Evolutionary conservation across 1,139 yeast genomes (phyloP).

Genomic region (Lodderomyces beijingensis): DNA sequence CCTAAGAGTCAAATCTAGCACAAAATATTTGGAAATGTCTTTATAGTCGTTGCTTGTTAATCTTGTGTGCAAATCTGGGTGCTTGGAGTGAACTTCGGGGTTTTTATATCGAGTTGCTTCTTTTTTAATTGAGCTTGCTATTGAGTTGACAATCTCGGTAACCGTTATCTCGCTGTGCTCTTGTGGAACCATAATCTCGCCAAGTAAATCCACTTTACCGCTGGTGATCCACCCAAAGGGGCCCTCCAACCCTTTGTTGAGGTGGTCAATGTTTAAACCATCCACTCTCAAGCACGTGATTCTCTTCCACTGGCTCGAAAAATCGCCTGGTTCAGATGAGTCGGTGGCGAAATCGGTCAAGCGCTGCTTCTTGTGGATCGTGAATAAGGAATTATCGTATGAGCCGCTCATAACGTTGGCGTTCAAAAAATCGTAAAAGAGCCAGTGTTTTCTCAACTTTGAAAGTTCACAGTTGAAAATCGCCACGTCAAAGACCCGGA

Average conservation of each 20-base stretch:
- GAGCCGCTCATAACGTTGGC: slow-evolving; percentile 87
- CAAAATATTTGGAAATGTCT: slow-evolving; percentile 53
- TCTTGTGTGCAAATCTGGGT: slow-evolving; percentile 27
- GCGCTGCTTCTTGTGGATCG: slow-evolving; percentile 76
- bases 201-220: slow-evolving; percentile 89
- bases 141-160: slow-evolving; percentile 34
- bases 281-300: slow-evolving; percentile 82
- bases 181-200: slow-evolving; percentile 79
- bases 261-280: slow-evolving; percentile 78
- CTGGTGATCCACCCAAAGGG: slow-evolving; percentile 96
- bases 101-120: slow-evolving; percentile 38
- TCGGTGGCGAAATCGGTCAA: slow-evolving; percentile 34
- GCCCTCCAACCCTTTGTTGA: slow-evolving; percentile 85
- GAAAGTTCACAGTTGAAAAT: slow-evolving; percentile 81
- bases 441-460: slow-evolving; percentile 83
- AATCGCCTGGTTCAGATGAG: slow-evolving; percentile 8
- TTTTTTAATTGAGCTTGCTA: slow-evolving; percentile 38
- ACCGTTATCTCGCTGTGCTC: slow-evolving; percentile 46
- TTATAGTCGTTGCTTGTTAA: slow-evolving; percentile 24
- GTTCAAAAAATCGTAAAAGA: slow-evolving; percentile 78
- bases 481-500: slow-evolving; percentile 82
- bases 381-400: slow-evolving; percentile 88
- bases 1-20: slow-evolving; percentile 72
- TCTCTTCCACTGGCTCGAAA: slow-evolving; percentile 42
- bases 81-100: slow-evolving; percentile 30